Evolutionary conservation across 2,329 filamentous ascomycete species (phyloP).

Genomic region (Aspergillaceae sp.): DNA sequence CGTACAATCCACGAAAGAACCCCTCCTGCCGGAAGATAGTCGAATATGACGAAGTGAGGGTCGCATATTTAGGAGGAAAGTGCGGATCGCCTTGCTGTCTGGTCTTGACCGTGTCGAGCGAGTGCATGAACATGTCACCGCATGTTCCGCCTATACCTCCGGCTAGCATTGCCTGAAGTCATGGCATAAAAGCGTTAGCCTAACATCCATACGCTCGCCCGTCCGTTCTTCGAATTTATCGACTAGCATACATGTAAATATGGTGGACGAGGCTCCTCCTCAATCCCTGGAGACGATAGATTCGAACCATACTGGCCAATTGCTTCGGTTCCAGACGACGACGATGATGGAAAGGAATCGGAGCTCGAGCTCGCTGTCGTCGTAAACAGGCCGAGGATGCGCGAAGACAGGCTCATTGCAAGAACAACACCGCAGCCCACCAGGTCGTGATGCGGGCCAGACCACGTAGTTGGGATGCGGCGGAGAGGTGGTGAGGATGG

Average conservation of each 20-base stretch:
- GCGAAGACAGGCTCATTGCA: conserved; percentile 52
- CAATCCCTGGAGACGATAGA: conserved; percentile 25
- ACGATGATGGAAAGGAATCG: conserved; percentile 19
- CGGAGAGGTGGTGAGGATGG: conserved; percentile 7
- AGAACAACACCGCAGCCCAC: conserved; percentile 24
- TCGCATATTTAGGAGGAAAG: conserved; percentile 85
- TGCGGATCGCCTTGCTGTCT: conserved; percentile 93
- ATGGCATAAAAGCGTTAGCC: conserved; percentile 3
- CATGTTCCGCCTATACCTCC: conserved; percentile 87
- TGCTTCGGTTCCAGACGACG: conserved; percentile 6
- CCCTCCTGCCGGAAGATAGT: conserved; percentile 93
- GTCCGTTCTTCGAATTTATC: too few relatives aligned
- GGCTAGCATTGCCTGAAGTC: conserved; percentile 75
- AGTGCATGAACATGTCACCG: conserved; percentile 98
- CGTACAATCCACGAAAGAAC: conserved; percentile 74
- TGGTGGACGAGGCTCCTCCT: conserved; percentile 50
- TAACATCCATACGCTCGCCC: background rate
- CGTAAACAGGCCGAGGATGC: conserved; percentile 46
- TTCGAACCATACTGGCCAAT: conserved; percentile 1
- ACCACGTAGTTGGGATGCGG: conserved; percentile 19
- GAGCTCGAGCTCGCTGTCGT: conserved; percentile 27
- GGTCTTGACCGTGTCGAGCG: conserved; percentile 95
- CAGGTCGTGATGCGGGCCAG: conserved; percentile 24
- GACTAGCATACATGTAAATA: conserved; percentile 52
- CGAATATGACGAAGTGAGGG: conserved; percentile 80